Evolutionary conservation across 208 protist genomes (phyloP), one percentile per base, ranked within the genome.

Genomic region (Phytomonas francai): DNA sequence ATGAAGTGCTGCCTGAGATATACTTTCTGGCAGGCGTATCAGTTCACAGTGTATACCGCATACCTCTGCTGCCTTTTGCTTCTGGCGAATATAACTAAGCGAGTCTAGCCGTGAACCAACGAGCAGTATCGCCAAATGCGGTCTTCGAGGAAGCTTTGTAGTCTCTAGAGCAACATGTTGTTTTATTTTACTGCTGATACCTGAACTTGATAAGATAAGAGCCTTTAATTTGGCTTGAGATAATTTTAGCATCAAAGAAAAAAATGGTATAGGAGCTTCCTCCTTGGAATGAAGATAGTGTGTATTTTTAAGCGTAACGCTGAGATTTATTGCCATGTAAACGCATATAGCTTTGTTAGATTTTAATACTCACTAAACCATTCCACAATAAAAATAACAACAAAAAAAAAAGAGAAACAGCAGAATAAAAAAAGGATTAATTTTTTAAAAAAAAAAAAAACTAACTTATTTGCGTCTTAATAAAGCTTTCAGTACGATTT

Each of bases 61-160:
- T 67, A 93, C 90, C 31, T 64, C 80, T 0, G 90, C 90, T 4
- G 92, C 87, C 73, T 91, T 92, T 69, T 88, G 76, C 79, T 99
- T 99, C 70, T 98, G 93, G 51, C 95, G 81, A 22, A 99, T 97
- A 73, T 99, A 99, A 11, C 93, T 97, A 60, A 95, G 78, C 9
- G 89, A 96, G 73, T 97, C 96, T 63, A 88, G 92, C 9, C 94
- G 87, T 36, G 91, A 75, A 51, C 98, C 98, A 32, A 99, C 97
- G 32, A 99, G 90, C 51, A 99, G 81, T 32, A 97, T 88, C 9
- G 87, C 93, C 0, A 99, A 80, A 11, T 86, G 87, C 25, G 97
- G 85, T 8, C 75, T 60, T 3, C 80, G 72, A 19, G 49, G 58
- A 7, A 89, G 75, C 0, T 74, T 63, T 33, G 63, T 29, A n/a